Evolutionary conservation across 2,329 filamentous ascomycete species (phyloP).

Genomic region (Monosporascus sp.): DNA sequence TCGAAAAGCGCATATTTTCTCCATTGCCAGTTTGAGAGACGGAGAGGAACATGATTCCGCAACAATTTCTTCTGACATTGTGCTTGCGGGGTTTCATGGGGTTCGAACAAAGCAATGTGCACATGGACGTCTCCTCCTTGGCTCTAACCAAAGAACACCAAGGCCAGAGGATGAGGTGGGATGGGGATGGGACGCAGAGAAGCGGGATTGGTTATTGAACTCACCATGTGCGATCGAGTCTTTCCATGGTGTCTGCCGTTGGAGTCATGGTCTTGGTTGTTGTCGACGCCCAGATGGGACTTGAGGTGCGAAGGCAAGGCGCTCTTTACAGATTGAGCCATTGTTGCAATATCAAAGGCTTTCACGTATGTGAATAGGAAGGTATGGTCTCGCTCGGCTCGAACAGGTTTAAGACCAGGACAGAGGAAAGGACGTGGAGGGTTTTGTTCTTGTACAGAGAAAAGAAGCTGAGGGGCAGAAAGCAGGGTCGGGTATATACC

Average conservation of each 20-base stretch:
- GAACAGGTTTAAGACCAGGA: not conserved
- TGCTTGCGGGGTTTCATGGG: not conserved
- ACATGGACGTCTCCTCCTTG: not conserved
- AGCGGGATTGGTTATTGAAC: conserved; percentile 31
- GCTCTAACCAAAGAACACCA: not conserved
- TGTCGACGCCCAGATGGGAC: conserved; percentile 39
- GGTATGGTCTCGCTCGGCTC: not conserved
- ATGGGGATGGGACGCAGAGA: not conserved
- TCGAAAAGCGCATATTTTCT: no score
- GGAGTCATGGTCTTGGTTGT: conserved; percentile 43
- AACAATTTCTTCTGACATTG: not conserved
- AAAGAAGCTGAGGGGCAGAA: no score
- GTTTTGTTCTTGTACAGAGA: no score
- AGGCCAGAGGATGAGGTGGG: not conserved
- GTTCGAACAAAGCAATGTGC: not conserved
- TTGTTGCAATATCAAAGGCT: conserved; percentile 31
- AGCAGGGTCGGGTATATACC: not conserved
- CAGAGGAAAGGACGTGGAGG: not conserved
- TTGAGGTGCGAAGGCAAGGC: conserved; percentile 83
- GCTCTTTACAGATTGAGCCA: conserved; percentile 67
- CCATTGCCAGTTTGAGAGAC: not conserved
- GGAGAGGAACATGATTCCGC: not conserved
- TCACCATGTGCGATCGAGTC: conserved; percentile 79
- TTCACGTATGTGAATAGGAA: not conserved
- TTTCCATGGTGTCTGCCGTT: conserved; percentile 73